Percentiles rank a stretch among this genome's conserved stretches.
Conservation (phyloP, 176 grass and related monocot genomes). For the Cenchrus purpureus region DNA sequence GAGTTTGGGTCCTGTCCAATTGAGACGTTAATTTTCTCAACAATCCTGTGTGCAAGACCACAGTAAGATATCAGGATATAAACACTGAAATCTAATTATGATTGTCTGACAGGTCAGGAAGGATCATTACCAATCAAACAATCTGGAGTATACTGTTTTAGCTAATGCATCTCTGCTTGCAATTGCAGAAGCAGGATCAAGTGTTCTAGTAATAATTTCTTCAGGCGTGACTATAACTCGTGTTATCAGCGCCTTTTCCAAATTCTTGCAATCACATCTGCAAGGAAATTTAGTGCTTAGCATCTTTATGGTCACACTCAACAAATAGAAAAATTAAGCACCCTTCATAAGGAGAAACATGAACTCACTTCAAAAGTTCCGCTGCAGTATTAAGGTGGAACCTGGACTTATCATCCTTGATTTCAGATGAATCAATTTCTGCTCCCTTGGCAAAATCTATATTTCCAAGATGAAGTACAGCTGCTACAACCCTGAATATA, state of each 20-base stretch:
- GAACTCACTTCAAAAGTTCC: constrained; percentile 85
- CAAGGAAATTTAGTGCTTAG: constrained; percentile 53
- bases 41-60: constrained; percentile 75
- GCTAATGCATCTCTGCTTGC: constrained; percentile 93
- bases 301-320: constrained; percentile 21
- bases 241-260: constrained; percentile 96
- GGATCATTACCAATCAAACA: constrained; percentile 92
- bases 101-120: constrained; percentile 12
- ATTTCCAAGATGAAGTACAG: constrained; percentile 99
- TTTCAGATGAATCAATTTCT: constrained; percentile 94
- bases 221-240: constrained; percentile 96
- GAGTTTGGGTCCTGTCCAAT: constrained; percentile 99
- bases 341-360: constrained; percentile 32
- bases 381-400: constrained; percentile 86
- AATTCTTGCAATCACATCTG: constrained; percentile 84
- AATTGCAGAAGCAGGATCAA: constrained; percentile 96
- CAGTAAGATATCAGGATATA: constrained; percentile 33
- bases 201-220: constrained; percentile 98
- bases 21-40: constrained; percentile 97
- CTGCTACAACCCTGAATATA: constrained; percentile 96
- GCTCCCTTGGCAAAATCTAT: constrained; percentile 93
- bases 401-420: constrained; percentile 92
- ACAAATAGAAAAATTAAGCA: constrained; percentile 33
- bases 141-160: constrained; percentile 96
- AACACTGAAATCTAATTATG: constrained; percentile 36